Evolutionary conservation across 768 basidiomycete genomes (phyloP).

Genomic region (Leccinum obscurum): DNA sequence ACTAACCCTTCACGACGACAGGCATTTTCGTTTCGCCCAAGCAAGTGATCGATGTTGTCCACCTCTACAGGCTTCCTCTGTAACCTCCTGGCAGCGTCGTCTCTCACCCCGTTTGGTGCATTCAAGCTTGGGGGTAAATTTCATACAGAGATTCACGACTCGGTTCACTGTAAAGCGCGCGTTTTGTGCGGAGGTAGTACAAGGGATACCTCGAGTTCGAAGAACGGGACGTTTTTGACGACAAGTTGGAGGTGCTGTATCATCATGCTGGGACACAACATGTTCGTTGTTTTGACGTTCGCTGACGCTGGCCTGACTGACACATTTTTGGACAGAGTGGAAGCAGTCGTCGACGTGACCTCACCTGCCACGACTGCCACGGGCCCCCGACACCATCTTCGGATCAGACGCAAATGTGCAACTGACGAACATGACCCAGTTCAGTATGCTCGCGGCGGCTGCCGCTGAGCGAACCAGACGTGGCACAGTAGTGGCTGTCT

Average conservation of each 20-base stretch:
- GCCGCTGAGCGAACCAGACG: conserved; percentile 21
- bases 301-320: neutral
- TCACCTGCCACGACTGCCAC: conserved; percentile 1
- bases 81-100: conserved; percentile 67
- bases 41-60: conserved; percentile 96
- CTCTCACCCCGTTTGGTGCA: conserved; percentile 93
- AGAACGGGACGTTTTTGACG: conserved; percentile 74
- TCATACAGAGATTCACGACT: conserved; percentile 93
- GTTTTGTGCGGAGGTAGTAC: conserved; percentile 81
- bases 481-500: too few species aligned
- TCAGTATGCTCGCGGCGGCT: conserved; percentile 28
- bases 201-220: conserved; percentile 82
- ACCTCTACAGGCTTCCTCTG: conserved; percentile 77
- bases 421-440: conserved; percentile 14
- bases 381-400: conserved; percentile 4
- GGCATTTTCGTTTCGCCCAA: conserved; percentile 95
- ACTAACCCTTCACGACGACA: conserved; percentile 30
- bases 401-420: neutral
- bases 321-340: conserved; percentile 43
- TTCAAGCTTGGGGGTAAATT: conserved; percentile 81
- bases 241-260: conserved; percentile 80
- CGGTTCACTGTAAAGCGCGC: conserved; percentile 83
- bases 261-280: conserved; percentile 72
- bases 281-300: conserved; percentile 40
- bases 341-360: conserved; percentile 26